Percentiles rank a stretch among this genome's conserved stretches.
phyloP scores from a whole-genome alignment of 2,329 filamentous ascomycete genomes.

The Zasmidium angulare region DNA sequence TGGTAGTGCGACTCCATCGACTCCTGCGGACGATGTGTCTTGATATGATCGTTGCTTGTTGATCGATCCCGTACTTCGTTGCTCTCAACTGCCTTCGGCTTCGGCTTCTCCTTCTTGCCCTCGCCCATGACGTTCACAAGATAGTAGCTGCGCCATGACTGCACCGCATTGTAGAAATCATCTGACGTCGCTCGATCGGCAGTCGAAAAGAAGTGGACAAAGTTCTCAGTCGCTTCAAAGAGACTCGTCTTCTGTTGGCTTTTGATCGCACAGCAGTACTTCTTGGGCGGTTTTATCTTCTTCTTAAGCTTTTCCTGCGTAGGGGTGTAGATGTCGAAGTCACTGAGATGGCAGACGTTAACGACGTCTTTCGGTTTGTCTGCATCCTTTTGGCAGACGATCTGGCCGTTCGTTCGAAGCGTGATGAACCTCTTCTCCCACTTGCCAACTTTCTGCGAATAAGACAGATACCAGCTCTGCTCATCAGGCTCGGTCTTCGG shows the following conservation, averaged over 20 bases:
- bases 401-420: conserved; percentile 70
- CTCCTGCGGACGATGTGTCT: conserved; percentile 27
- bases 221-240: conserved; percentile 80
- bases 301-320: conserved; percentile 67
- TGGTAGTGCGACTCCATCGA: conserved; percentile 57
- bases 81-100: conserved; percentile 32
- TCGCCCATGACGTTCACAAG: conserved; percentile 70
- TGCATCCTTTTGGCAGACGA: conserved; percentile 69
- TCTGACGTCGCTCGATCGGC: conserved; percentile 67
- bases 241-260: conserved; percentile 85
- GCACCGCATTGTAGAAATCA: conserved; percentile 69
- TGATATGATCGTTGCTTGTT: conserved; percentile 14
- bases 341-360: conserved; percentile 79
- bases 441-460: conserved; percentile 78
- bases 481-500: conserved; percentile 64
- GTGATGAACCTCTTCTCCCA: conserved; percentile 86
- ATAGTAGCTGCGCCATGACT: conserved; percentile 90
- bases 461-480: conserved; percentile 70
- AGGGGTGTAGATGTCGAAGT: conserved; percentile 87
- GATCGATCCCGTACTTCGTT: conserved; percentile 31
- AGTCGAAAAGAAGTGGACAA: conserved; percentile 87
- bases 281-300: conserved; percentile 79
- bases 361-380: conserved; percentile 63
- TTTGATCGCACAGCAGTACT: conserved; percentile 82
- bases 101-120: conserved; percentile 42